Conservation (phyloP, 768 basidiomycete species). For the Plicaturopsis crispa region DNA sequence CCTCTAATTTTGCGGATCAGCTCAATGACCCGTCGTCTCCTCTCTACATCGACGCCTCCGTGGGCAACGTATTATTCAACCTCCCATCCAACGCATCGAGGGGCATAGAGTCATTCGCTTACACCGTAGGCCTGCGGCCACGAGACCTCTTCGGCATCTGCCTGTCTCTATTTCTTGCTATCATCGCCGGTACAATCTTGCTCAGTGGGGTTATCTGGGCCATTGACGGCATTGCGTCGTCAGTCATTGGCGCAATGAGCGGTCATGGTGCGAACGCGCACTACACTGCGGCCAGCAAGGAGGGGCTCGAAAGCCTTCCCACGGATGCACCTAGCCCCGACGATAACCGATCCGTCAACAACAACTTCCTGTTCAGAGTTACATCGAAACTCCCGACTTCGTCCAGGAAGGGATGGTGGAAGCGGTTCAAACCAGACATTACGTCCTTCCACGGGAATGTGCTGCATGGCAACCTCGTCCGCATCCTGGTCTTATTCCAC, state of each 20-base stretch:
- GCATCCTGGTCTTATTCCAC: constrained; percentile 88
- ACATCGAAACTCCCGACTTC: constrained; percentile 28
- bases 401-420: constrained; percentile 33
- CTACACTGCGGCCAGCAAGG: constrained; percentile 40
- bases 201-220: constrained; percentile 69
- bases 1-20: constrained; percentile 67
- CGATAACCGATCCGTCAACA: constrained; percentile 42
- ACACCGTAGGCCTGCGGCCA: constrained; percentile 74
- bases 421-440: constrained; percentile 49
- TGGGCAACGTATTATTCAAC: constrained; percentile 69
- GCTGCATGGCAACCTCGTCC: constrained; percentile 85
- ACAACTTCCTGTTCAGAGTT: constrained; percentile 28
- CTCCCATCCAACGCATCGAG: constrained; percentile 45
- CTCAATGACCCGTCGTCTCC: constrained; percentile 63
- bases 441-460: constrained; percentile 78
- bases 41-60: constrained; percentile 63
- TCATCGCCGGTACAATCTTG: constrained; percentile 64
- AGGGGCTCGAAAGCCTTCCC: constrained; percentile 32
- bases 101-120: constrained; percentile 82
- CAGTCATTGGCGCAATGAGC: constrained; percentile 21
- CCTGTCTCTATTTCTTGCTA: constrained; percentile 74
- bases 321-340: constrained; percentile 23
- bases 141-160: constrained; percentile 79
- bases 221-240: constrained; percentile 48
- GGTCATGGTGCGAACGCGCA: constrained; percentile 19